phyloP scores from a whole-genome alignment of 345 rosid genomes.

The Ricinus communis region DNA sequence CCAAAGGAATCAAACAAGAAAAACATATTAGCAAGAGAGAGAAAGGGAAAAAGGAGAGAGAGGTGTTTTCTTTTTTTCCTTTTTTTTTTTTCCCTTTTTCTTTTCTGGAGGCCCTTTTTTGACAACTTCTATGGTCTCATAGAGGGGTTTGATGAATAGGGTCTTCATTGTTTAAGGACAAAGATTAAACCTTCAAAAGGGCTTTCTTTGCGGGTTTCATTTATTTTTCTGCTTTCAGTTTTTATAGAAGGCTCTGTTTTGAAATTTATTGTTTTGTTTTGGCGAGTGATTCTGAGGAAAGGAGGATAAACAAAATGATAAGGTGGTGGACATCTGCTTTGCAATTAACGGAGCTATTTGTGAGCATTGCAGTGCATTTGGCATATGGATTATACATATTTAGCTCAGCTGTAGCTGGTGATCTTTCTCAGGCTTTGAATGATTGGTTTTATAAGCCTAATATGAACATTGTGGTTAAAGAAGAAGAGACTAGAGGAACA shows the following conservation, averaged over 20 bases:
- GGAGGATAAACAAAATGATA: slow-evolving; percentile 43
- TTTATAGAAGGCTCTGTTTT: slow-evolving; percentile 34
- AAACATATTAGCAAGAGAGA: neutral
- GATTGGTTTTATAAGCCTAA: slow-evolving; percentile 55
- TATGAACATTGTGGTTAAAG: slow-evolving; percentile 38
- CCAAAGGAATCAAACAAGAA: neutral
- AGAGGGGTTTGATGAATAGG: slow-evolving; percentile 21
- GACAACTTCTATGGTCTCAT: slow-evolving; percentile 22
- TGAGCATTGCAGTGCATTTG: slow-evolving; percentile 75
- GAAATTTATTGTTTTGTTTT: neutral
- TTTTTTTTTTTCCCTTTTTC: neutral
- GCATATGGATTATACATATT: slow-evolving; percentile 75
- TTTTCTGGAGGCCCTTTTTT: neutral
- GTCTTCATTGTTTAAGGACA: neutral
- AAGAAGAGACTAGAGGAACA: slow-evolving; percentile 27
- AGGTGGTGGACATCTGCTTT: slow-evolving; percentile 57
- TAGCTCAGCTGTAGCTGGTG: slow-evolving; percentile 91
- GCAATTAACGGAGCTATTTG: slow-evolving; percentile 75
- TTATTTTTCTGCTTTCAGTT: neutral
- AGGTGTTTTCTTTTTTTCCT: neutral
- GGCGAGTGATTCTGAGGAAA: neutral
- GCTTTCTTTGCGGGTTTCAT: slow-evolving; percentile 24
- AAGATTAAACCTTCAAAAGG: slow-evolving; percentile 1
- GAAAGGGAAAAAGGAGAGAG: neutral
- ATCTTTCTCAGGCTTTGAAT: slow-evolving; percentile 57